A percentile compares a stretch with the other conserved stretches of the same genome.
Conservation (phyloP, 1,139 yeast species). For the Hansenula lynferdii region DNA sequence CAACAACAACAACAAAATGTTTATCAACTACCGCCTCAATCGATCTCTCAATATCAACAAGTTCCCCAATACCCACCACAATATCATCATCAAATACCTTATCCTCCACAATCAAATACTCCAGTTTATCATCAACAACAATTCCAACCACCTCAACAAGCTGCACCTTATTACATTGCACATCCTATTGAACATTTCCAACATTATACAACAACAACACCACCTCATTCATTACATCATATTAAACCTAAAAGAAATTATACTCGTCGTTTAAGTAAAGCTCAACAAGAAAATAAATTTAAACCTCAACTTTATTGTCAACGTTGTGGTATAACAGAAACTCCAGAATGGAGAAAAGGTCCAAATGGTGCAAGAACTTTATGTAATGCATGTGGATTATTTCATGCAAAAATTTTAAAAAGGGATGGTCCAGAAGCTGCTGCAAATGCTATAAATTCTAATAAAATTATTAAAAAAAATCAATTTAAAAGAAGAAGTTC, state of each 20-base stretch:
- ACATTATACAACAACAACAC: slow-evolving; percentile 1
- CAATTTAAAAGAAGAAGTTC: slow-evolving; percentile 1
- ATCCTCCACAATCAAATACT: too few species aligned
- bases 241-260: slow-evolving; percentile 1
- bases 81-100: neutral
- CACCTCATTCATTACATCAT: neutral
- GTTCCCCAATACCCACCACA: neutral
- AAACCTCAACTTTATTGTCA: slow-evolving; percentile 34
- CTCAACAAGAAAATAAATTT: neutral
- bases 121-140: too few species aligned
- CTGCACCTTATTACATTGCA: neutral
- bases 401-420: slow-evolving; percentile 69
- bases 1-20: too few species aligned
- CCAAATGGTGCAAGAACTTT: slow-evolving; percentile 81
- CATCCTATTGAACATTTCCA: neutral
- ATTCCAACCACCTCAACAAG: too few species aligned
- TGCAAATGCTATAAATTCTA: slow-evolving; percentile 34
- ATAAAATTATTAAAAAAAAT: slow-evolving; percentile 9
- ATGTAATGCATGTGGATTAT: slow-evolving; percentile 88
- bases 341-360: slow-evolving; percentile 93
- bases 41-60: slow-evolving; percentile 2
- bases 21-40: too few species aligned
- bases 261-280: slow-evolving; percentile 3
- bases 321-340: slow-evolving; percentile 74
- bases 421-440: slow-evolving; percentile 64